A percentile compares a stretch with the other conserved stretches of the same genome.
These are phyloP conservation scores for Larix kaempferi DNA, from an alignment of 75 land plant species.

Conservation along the genomic window DNA sequence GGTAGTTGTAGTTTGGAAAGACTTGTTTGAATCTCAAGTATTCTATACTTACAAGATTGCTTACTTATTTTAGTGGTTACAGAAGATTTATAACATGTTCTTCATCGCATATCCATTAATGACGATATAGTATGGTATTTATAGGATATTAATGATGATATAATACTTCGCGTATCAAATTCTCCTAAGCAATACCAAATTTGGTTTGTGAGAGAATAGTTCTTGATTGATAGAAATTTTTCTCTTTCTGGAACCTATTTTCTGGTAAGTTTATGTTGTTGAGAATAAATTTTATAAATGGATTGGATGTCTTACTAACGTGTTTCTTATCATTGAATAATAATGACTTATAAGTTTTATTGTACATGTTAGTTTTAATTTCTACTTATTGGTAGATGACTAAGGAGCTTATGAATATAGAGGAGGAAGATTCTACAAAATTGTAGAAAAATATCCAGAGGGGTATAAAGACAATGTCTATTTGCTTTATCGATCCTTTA, in stretches of 20 bases:
- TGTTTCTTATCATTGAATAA: slow-evolving; percentile 2
- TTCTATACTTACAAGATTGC: too few relatives aligned
- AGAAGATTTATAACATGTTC: too few relatives aligned
- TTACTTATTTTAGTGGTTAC: too few relatives aligned
- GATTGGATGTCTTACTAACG: neutral
- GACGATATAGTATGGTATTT: too few relatives aligned
- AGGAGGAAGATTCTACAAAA: slow-evolving; percentile 56
- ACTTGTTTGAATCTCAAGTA: too few relatives aligned
- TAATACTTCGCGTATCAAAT: too few relatives aligned
- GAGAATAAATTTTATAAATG: neutral
- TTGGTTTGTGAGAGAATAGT: too few relatives aligned
- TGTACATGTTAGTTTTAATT: neutral
- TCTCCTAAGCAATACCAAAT: too few relatives aligned
- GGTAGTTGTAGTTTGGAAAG: too few relatives aligned
- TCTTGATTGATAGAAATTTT: too few relatives aligned
- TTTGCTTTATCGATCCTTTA: slow-evolving; percentile 59
- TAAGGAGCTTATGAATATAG: slow-evolving; percentile 4
- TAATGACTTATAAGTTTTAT: neutral
- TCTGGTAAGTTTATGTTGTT: neutral
- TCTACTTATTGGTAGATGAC: neutral
- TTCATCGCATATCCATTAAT: too few relatives aligned
- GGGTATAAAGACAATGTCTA: slow-evolving; percentile 54
- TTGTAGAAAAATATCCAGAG: slow-evolving; percentile 30
- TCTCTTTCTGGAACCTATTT: neutral
- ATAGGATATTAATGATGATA: too few relatives aligned